Base-by-base conservation (phyloP, 768 basidiomycete genomes). In the Lactarius sanguifluus region DNA sequence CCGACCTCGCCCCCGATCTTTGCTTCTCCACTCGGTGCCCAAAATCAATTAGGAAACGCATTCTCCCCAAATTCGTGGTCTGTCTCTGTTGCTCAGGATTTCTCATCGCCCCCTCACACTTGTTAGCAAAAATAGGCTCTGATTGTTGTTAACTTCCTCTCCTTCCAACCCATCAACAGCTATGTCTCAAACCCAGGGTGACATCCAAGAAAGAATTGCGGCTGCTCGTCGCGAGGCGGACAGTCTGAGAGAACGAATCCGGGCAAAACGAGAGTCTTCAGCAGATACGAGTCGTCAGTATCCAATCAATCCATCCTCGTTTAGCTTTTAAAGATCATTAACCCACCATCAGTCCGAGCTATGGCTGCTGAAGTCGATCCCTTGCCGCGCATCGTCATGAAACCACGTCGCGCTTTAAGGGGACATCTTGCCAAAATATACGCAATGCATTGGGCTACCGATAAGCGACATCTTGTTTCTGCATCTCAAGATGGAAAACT, bases 401-500 rank as follows among this genome's bases (percentile, higher is more conserved):
- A 94, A 72, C 92, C 94, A 61, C 87, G 97, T 65, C 91, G 96
- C 71, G 91, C 94, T 69, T 88, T 99, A 72, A 90, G 95, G 75
- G 96, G 96, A 32, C 96, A 99, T 79, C 87, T 99, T 61, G 96
- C 96, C 68, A 99, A 99, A 84, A 98, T 99, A 75, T 99, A 99
- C 77, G 96, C 96, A 57, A 97, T 99, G 92, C 97, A 99, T 78
- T 99, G 97, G 97, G 91, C 96, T 40, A 88, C 91, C 61, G 96
- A 99, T 82, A 87, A 94, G 74, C 85, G 97, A 73, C 96, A 99
- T 81, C 87, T 99, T 67, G 96, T 99, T 41, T 98, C 97, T 18
- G 96, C 96, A n/a, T 98, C 96, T 2, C 96, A 99, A 77, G 96
- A 99, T 75, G 96, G 96, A 61, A 99, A 99, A 78, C 86, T 99